Conservation (phyloP, 1,284 basidiomycete genomes). For the Xanthoconium separans region DNA sequence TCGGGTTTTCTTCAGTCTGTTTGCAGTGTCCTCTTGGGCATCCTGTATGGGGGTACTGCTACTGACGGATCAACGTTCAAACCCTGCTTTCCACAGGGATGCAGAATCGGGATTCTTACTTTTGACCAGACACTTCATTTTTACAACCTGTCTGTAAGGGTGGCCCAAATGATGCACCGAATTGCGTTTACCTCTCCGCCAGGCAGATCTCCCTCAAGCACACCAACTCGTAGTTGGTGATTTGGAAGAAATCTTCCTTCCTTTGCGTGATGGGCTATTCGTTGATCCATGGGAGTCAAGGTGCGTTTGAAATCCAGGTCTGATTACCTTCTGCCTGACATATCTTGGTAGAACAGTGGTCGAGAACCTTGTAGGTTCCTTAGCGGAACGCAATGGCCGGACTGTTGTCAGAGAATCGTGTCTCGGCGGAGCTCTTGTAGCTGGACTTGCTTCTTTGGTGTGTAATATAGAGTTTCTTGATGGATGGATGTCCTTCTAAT, state of each 20-base stretch:
- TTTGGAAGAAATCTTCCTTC: slow-evolving; percentile 89
- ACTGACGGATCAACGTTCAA: slow-evolving; percentile 42
- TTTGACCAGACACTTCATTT: slow-evolving; percentile 88
- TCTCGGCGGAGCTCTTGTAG: slow-evolving; percentile 79
- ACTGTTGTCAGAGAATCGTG: slow-evolving; percentile 52
- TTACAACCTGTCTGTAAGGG: slow-evolving; percentile 83
- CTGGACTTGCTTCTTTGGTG: slow-evolving; percentile 73
- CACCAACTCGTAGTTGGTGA: slow-evolving; percentile 88
- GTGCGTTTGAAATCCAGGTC: slow-evolving; percentile 38
- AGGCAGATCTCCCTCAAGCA: slow-evolving; percentile 59
- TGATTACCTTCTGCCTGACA: slow-evolving; percentile 8
- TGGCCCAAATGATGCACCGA: slow-evolving; percentile 20
- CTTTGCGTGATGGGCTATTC: slow-evolving; percentile 75
- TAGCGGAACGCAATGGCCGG: slow-evolving; percentile 68
- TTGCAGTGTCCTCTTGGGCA: slow-evolving; percentile 63
- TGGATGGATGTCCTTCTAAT: slow-evolving; percentile 8
- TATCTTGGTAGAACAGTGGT: slow-evolving; percentile 48
- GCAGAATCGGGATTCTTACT: slow-evolving; percentile 78
- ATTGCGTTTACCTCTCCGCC: slow-evolving; percentile 13
- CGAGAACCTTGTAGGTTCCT: slow-evolving; percentile 60
- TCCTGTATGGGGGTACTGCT: slow-evolving; percentile 66
- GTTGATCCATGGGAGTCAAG: slow-evolving; percentile 74
- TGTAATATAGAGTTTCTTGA: slow-evolving; percentile 26
- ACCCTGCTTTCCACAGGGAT: slow-evolving; percentile 52
- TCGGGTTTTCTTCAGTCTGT: slow-evolving; percentile 76